These are phyloP conservation scores for Sextonia rubra DNA, from an alignment of 164 flowering plant genomes.

Conservation along the genomic window DNA sequence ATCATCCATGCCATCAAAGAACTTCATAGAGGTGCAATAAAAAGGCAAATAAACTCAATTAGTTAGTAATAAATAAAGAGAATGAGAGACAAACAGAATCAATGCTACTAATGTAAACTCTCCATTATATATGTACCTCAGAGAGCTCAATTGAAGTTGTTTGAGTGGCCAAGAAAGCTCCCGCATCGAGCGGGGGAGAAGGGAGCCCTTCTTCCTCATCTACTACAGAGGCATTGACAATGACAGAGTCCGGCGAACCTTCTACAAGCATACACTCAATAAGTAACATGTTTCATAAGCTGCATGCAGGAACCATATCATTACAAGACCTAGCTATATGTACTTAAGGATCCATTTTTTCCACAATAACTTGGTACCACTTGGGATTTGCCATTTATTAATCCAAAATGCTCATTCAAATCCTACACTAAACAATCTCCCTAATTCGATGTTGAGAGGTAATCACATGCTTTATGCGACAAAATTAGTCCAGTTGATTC, in stretches of 20 bases:
- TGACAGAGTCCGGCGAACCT: slow-evolving; percentile 66
- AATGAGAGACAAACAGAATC: neutral
- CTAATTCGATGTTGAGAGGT: no score
- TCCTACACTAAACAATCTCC: neutral
- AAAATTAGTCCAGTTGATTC: no score
- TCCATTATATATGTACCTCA: slow-evolving; percentile 33
- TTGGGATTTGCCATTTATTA: neutral
- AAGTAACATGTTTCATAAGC: neutral
- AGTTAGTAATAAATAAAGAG: neutral
- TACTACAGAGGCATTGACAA: slow-evolving; percentile 58
- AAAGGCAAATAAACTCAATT: neutral
- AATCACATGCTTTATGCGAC: no score
- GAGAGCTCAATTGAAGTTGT: slow-evolving; percentile 61
- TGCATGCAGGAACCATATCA: neutral
- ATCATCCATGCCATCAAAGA: slow-evolving; percentile 96
- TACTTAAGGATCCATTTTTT: neutral
- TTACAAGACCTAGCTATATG: neutral
- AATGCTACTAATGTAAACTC: neutral
- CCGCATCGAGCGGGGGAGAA: slow-evolving; percentile 89
- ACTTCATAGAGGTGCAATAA: slow-evolving; percentile 26
- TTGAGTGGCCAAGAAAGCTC: slow-evolving; percentile 54
- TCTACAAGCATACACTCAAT: slow-evolving; percentile 19
- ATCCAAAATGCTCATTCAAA: neutral
- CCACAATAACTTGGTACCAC: neutral
- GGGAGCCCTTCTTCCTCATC: slow-evolving; percentile 81